These are phyloP conservation scores for Dactylonectria estremocensis DNA, from an alignment of 2,329 filamentous ascomycete genomes.

Conservation along the genomic window DNA sequence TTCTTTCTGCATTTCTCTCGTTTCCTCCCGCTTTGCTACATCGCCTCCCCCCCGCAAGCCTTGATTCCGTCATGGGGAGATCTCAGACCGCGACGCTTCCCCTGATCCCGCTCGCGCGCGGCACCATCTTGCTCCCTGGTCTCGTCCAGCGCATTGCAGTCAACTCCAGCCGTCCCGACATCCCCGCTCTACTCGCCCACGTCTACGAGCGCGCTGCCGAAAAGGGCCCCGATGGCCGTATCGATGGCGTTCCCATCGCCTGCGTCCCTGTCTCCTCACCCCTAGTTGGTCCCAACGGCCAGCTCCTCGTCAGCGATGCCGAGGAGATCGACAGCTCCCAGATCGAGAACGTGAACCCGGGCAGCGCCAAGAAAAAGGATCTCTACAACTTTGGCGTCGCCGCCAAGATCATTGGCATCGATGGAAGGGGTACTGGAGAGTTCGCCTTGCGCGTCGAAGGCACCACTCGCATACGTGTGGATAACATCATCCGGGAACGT, in stretches of 20 bases:
- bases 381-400: slow-evolving; percentile 88
- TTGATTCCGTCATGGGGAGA: slow-evolving; percentile 55
- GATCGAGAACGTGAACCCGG: slow-evolving; percentile 68
- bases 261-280: slow-evolving; percentile 90
- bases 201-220: slow-evolving; percentile 84
- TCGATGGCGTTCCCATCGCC: slow-evolving; percentile 82
- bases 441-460: slow-evolving; percentile 91
- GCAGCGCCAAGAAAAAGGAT: slow-evolving; percentile 76
- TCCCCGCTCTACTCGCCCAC: slow-evolving; percentile 88
- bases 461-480: slow-evolving; percentile 81
- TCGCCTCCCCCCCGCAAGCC: slow-evolving; percentile 4
- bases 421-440: slow-evolving; percentile 81
- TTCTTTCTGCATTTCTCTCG: slow-evolving; percentile 7
- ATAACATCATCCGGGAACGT: slow-evolving; percentile 76
- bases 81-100: slow-evolving; percentile 71
- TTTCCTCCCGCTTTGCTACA: not conserved
- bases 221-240: slow-evolving; percentile 74
- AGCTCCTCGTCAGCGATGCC: slow-evolving; percentile 79
- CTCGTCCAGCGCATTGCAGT: slow-evolving; percentile 89
- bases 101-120: slow-evolving; percentile 85
- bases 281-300: slow-evolving; percentile 80
- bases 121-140: slow-evolving; percentile 87
- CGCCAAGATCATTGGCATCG: slow-evolving; percentile 83
- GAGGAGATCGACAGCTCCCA: slow-evolving; percentile 63
- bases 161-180: slow-evolving; percentile 83